A percentile compares a stretch with the other conserved stretches of the same genome.
These are phyloP conservation scores for Fusarium sp. DNA, from an alignment of 2,329 filamentous ascomycete species.

Conservation along the genomic window DNA sequence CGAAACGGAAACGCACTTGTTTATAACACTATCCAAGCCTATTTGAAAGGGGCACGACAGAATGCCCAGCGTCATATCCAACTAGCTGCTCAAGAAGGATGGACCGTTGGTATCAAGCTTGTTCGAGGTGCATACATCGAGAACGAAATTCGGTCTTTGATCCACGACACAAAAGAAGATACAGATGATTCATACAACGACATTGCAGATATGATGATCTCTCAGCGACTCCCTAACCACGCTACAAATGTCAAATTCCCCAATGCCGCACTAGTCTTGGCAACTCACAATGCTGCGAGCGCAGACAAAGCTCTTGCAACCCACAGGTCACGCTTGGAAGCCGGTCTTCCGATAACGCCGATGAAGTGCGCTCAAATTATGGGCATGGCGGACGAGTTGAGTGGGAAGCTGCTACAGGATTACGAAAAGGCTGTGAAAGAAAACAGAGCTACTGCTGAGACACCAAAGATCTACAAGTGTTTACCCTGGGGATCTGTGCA, in stretches of 20 bases:
- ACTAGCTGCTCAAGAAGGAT: conserved; percentile 60
- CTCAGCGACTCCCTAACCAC: conserved; percentile 46
- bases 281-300: conserved; percentile 63
- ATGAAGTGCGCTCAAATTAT: conserved; percentile 66
- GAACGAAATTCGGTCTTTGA: conserved; percentile 61
- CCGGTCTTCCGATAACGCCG: conserved; percentile 46
- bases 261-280: conserved; percentile 61
- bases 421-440: conserved; percentile 39
- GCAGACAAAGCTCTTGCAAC: conserved; percentile 58
- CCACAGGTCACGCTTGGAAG: conserved; percentile 55
- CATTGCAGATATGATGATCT: conserved; percentile 61
- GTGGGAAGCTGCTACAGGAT: conserved; percentile 60
- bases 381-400: conserved; percentile 70
- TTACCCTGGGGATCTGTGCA: conserved; percentile 55
- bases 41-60: conserved; percentile 61
- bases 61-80: conserved; percentile 61
- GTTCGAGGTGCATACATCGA: conserved; percentile 68
- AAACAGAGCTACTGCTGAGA: conserved; percentile 25
- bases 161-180: conserved; percentile 64
- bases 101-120: conserved; percentile 66
- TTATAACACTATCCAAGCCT: conserved; percentile 68
- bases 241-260: conserved; percentile 53
- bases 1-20: conserved; percentile 49
- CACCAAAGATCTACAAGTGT: conserved; percentile 53
- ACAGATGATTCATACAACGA: conserved; percentile 65